phyloP scores from a whole-genome alignment of 176 grass and related monocot species.

The Bonia amplexicaulis region DNA sequence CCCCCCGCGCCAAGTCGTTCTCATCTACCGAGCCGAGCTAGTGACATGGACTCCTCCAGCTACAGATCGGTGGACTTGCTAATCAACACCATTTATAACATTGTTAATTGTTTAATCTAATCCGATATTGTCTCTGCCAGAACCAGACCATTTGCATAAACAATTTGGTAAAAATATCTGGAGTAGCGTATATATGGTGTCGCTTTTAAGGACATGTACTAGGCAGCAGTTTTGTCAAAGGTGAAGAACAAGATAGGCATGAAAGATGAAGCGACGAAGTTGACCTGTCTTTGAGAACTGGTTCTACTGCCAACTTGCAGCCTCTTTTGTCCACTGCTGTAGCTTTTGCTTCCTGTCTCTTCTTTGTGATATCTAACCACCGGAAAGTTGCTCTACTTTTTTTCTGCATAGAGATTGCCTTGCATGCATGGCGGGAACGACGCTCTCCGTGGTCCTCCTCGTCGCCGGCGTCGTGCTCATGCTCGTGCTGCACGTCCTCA shows the following conservation, averaged over 20 bases:
- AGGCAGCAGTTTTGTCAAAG: slow-evolving; percentile 12
- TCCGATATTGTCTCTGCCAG: neutral
- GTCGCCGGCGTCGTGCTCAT: slow-evolving; percentile 35
- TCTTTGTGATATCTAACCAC: neutral
- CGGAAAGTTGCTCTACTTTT: neutral
- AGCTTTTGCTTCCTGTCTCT: neutral
- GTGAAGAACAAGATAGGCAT: neutral
- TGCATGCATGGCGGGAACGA: slow-evolving; percentile 5
- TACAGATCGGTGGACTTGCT: neutral
- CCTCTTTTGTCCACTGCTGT: neutral
- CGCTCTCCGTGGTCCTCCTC: slow-evolving; percentile 25
- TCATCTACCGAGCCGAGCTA: neutral
- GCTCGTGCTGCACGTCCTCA: slow-evolving; percentile 37
- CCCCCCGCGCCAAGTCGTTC: neutral
- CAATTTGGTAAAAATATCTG: neutral
- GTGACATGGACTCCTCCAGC: neutral
- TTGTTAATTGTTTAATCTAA: neutral
- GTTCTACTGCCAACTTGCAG: neutral
- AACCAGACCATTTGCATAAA: neutral
- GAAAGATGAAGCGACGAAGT: neutral
- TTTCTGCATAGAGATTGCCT: neutral
- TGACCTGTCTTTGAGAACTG: neutral
- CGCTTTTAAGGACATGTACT: slow-evolving; percentile 25
- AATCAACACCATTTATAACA: neutral
- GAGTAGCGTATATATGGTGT: neutral